phyloP scores from a whole-genome alignment of 2,329 filamentous ascomycete species.

The Aspergillus luchuensis region DNA sequence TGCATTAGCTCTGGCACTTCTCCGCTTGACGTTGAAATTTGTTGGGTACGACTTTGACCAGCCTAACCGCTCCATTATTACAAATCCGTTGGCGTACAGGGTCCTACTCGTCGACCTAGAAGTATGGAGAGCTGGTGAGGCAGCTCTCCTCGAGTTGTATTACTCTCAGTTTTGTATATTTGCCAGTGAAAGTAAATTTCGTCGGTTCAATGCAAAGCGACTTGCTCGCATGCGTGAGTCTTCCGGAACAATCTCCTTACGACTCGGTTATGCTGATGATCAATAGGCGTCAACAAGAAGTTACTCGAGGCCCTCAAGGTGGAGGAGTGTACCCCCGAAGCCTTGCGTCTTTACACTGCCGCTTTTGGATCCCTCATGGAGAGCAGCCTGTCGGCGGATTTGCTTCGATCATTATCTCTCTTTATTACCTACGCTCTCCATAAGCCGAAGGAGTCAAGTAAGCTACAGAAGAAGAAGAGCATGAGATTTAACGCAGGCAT shows the following conservation, averaged over 20 bases:
- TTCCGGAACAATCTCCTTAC: not conserved
- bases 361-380: constrained; percentile 79
- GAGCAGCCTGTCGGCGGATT: constrained; percentile 78
- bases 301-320: constrained; percentile 87
- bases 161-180: constrained; percentile 91
- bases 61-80: constrained; percentile 85
- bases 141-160: constrained; percentile 80
- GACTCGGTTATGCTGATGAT: constrained; percentile 21
- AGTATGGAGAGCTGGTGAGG: constrained; percentile 80
- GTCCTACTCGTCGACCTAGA: constrained; percentile 90
- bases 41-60: constrained; percentile 82
- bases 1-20: constrained; percentile 59
- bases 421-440: constrained; percentile 94
- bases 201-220: constrained; percentile 86
- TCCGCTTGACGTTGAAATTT: constrained; percentile 79
- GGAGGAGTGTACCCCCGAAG: constrained; percentile 71
- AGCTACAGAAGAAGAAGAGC: constrained; percentile 51
- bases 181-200: constrained; percentile 84
- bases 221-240: constrained; percentile 84
- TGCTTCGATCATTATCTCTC: constrained; percentile 81
- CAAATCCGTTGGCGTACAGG: constrained; percentile 92
- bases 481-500: constrained; percentile 37
- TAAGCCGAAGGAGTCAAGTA: constrained; percentile 51
- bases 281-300: constrained; percentile 79
- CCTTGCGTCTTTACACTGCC: constrained; percentile 73